Conservation (phyloP, 352 stramenopile species). For the Aphanomyces invadans region DNA sequence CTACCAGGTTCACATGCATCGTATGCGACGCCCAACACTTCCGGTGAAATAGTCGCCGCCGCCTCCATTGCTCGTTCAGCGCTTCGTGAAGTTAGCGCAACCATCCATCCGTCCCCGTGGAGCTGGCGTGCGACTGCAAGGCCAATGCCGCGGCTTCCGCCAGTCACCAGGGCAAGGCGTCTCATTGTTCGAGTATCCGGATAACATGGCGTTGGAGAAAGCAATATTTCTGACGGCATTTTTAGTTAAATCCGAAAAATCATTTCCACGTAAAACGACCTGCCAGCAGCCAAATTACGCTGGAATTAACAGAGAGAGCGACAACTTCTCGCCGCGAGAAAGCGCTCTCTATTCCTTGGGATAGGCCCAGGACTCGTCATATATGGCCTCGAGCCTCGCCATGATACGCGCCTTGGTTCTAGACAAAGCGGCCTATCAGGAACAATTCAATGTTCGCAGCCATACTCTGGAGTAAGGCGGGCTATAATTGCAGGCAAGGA, state of each 20-base stretch:
- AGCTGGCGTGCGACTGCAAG: conserved; percentile 63
- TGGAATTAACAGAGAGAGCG: too few relatives aligned
- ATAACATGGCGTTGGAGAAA: too few relatives aligned
- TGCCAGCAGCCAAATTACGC: too few relatives aligned
- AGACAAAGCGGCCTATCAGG: not conserved
- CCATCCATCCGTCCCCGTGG: conserved; percentile 49
- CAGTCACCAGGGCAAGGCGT: conserved; percentile 54
- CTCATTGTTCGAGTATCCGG: too few relatives aligned
- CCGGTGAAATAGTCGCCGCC: conserved; percentile 34
- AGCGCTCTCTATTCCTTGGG: not conserved
- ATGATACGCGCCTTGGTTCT: conserved; percentile 14
- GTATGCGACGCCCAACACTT: conserved; percentile 55
- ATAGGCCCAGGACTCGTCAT: conserved; percentile 9
- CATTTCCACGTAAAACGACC: too few relatives aligned
- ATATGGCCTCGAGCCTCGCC: conserved; percentile 1
- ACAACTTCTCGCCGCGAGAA: too few relatives aligned
- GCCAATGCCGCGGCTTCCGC: conserved; percentile 71
- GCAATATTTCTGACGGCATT: too few relatives aligned
- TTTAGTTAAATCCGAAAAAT: too few relatives aligned
- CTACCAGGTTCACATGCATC: conserved; percentile 28
- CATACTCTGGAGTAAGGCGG: not conserved
- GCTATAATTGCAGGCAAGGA: too few relatives aligned
- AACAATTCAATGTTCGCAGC: not conserved
- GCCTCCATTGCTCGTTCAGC: conserved; percentile 44
- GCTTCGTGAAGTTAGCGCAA: conserved; percentile 65